phyloP scores from a whole-genome alignment of 768 basidiomycete genomes.

The Serendipita sp. region DNA sequence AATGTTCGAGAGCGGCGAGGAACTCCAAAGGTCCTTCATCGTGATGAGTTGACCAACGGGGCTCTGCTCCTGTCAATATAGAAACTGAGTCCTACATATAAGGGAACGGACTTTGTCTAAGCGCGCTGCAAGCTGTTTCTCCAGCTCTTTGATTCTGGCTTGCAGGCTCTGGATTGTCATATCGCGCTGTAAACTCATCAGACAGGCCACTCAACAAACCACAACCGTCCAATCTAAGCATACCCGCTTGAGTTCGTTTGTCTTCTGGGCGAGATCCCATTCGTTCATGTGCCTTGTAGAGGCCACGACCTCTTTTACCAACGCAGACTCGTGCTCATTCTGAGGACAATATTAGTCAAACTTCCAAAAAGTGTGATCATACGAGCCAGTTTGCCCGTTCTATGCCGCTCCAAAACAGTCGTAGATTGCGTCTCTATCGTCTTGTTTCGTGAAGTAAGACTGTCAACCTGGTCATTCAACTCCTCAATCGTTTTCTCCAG shows the following conservation, averaged over 20 bases:
- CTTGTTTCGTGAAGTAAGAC: background rate
- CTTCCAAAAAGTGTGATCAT: background rate
- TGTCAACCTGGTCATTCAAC: background rate
- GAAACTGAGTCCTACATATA: background rate
- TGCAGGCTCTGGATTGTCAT: background rate
- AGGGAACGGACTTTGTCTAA: background rate
- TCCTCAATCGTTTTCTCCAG: background rate
- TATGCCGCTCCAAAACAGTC: background rate
- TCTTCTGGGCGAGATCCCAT: background rate
- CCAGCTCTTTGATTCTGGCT: background rate
- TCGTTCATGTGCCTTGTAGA: background rate
- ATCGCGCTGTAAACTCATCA: background rate
- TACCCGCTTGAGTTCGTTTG: conserved; percentile 2
- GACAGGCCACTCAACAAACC: background rate
- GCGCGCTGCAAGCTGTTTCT: background rate
- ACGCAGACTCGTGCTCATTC: background rate
- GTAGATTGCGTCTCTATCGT: background rate
- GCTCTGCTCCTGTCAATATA: background rate
- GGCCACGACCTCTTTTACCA: background rate
- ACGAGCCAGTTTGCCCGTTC: background rate
- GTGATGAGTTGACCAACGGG: background rate
- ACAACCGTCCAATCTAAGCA: background rate
- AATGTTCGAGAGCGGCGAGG: background rate
- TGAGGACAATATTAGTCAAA: background rate
- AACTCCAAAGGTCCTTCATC: background rate